Evolutionary conservation across 176 grass and related monocot species (phyloP), one percentile per base, ranked within the genome.

Genomic region (Oryza glaberrima): DNA sequence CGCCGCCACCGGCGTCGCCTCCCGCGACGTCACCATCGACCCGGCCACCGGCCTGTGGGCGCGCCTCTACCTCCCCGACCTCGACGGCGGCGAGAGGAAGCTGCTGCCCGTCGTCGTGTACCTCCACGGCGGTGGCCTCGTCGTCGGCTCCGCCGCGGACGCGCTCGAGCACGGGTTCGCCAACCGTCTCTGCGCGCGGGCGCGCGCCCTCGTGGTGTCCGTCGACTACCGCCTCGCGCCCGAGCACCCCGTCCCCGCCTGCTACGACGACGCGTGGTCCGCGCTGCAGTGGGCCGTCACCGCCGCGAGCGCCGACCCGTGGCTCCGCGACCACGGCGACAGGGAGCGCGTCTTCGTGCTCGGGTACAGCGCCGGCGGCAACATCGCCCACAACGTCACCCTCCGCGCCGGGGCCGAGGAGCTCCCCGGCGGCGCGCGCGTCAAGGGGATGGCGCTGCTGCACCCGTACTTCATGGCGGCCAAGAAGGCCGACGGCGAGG

Each of bases 201-300:
- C 89, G 26, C 49, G 65, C 74, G 83, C 72, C 32, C 41, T 96
- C 65, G 91, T 40, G 36, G 86, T 96, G 54, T 92, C 90, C 20
- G 82, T 95, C 6, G 88, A 93, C 34, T 93, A 96, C 81, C 88
- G 94, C 67, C 91, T 93, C 15, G 91, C 94, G 6, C 91, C 94
- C 10, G 94, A 93, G 64, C 83, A 93, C 84, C 91, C 60, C 6
- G 73, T 97, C 52, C 87, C 89, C 11, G 69, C 87, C 2, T 90
- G 84, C 81, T 92, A 90, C 85, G 84, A 91, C 52, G 92, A 94
- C 52, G 81, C 84, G 3, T 80, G 72, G 68, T 36, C 81, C 20
- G 84, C 69, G 8, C 81, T 94, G 32, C 83, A 43, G 4, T 92
- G 90, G 90, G 78, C 70, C 7, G 19, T 17, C 54, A 1, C 47